Evolutionary conservation across 2,329 filamentous ascomycete species (phyloP).

Genomic region (Fusarium algeriense): DNA sequence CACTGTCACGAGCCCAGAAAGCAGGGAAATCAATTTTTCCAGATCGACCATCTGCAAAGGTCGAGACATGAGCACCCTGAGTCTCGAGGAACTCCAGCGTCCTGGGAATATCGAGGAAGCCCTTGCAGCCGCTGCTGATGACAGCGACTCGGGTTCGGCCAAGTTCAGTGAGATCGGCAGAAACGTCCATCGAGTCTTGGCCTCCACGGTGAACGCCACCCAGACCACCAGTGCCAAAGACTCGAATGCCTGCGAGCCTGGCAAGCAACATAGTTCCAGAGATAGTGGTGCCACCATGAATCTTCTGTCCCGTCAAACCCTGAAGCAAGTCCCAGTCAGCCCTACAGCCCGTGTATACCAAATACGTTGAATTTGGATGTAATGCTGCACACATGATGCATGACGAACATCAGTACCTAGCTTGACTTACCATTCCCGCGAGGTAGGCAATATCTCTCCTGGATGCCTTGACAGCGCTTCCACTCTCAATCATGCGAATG

Average conservation of each 20-base stretch:
- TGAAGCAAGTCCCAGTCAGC: constrained; percentile 26
- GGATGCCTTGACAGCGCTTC: constrained; percentile 84
- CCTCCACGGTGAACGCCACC: constrained; percentile 94
- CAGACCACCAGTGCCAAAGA: constrained; percentile 95
- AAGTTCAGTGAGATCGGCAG: constrained; percentile 93
- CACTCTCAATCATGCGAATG: constrained; percentile 74
- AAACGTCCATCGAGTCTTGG: constrained; percentile 90
- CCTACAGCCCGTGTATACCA: neutral
- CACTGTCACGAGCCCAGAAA: constrained; percentile 92
- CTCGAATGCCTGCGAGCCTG: constrained; percentile 84
- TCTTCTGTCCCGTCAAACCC: constrained; percentile 62
- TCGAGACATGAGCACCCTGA: constrained; percentile 83
- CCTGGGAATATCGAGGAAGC: constrained; percentile 90
- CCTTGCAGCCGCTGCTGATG: constrained; percentile 91
- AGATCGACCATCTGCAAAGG: constrained; percentile 84
- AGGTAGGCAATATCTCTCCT: constrained; percentile 87
- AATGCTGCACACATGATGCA: neutral
- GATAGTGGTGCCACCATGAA: constrained; percentile 93
- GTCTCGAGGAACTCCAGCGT: constrained; percentile 84
- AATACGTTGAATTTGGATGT: neutral
- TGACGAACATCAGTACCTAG: neutral
- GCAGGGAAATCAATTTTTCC: constrained; percentile 87
- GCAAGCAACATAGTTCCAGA: constrained; percentile 93
- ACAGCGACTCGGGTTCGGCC: constrained; percentile 91
- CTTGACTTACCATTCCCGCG: constrained; percentile 74